phyloP scores from a whole-genome alignment of 2,329 filamentous ascomycete species.

The Bertia moriformis region DNA sequence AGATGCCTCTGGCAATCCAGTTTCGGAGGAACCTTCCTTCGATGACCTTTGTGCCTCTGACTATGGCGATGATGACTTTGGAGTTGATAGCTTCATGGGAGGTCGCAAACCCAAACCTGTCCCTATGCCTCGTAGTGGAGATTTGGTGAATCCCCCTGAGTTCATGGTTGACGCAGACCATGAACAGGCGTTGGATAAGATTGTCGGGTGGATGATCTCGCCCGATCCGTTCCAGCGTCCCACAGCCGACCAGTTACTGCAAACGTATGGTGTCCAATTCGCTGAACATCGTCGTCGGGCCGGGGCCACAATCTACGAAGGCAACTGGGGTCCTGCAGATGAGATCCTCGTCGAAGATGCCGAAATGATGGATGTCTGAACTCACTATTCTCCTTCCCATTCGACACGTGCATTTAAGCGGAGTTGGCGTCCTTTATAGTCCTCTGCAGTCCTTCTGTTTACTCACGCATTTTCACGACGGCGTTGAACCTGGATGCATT shows the following conservation, averaged over 20 bases:
- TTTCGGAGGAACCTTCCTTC: slow-evolving; percentile 22
- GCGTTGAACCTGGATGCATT: no score
- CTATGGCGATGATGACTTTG: slow-evolving; percentile 17
- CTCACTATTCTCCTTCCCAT: background rate
- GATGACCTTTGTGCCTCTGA: slow-evolving; percentile 16
- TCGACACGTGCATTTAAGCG: background rate
- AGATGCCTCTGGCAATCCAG: slow-evolving; percentile 59
- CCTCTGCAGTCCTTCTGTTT: no score
- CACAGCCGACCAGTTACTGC: slow-evolving; percentile 57
- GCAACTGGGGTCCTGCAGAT: slow-evolving; percentile 78
- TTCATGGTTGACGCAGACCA: slow-evolving; percentile 78
- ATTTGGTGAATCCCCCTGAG: slow-evolving; percentile 50
- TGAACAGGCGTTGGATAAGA: slow-evolving; percentile 62
- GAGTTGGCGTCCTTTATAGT: background rate
- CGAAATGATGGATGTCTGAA: slow-evolving; percentile 19
- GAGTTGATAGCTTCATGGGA: slow-evolving; percentile 10
- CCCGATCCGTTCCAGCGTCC: slow-evolving; percentile 63
- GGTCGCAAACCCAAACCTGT: slow-evolving; percentile 3
- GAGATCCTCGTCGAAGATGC: slow-evolving; percentile 20
- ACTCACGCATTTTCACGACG: no score
- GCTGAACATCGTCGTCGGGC: slow-evolving; percentile 63
- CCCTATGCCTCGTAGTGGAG: slow-evolving; percentile 6
- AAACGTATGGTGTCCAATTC: slow-evolving; percentile 65
- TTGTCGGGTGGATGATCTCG: slow-evolving; percentile 79
- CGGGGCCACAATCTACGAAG: slow-evolving; percentile 89